Evolutionary conservation across 495 filamentous ascomycete genomes (phyloP).

Genomic region (Aspergillus sclerotiicarbonarius): DNA sequence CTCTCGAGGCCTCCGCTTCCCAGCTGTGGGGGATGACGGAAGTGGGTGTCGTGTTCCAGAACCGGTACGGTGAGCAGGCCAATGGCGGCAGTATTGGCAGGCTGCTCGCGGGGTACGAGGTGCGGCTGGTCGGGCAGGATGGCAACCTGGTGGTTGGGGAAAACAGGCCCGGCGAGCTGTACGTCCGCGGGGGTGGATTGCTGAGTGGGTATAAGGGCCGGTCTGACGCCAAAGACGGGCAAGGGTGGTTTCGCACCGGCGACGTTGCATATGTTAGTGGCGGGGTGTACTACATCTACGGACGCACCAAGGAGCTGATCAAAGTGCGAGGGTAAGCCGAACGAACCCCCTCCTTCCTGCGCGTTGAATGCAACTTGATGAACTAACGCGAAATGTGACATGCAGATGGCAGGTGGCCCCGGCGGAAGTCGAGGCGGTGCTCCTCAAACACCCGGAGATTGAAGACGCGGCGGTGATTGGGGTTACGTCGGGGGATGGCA

Average conservation of each 20-base stretch:
- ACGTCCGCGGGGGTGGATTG: constrained; percentile 43
- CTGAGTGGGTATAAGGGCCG: constrained; percentile 41
- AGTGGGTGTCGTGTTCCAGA: constrained; percentile 53
- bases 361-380: not conserved
- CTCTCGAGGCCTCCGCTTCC: constrained; percentile 15
- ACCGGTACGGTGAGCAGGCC: constrained; percentile 41
- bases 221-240: constrained; percentile 39
- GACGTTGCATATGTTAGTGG: constrained; percentile 65
- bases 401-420: constrained; percentile 72
- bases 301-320: constrained; percentile 75
- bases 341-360: not conserved
- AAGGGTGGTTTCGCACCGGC: constrained; percentile 77
- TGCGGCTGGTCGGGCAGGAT: constrained; percentile 46
- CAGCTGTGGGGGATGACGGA: constrained; percentile 44
- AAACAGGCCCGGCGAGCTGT: constrained; percentile 52
- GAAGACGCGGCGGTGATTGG: constrained; percentile 78
- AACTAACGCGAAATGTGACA: not conserved
- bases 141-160: constrained; percentile 49
- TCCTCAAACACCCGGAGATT: constrained; percentile 68
- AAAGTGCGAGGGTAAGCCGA: constrained; percentile 56
- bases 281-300: constrained; percentile 66
- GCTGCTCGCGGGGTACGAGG: constrained; percentile 67
- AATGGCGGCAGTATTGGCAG: constrained; percentile 60
- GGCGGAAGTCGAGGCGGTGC: constrained; percentile 76
- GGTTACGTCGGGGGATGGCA: constrained; percentile 49